Base-by-base conservation (phyloP, 2,329 filamentous ascomycete genomes). In the Kalmusia sp. region DNA sequence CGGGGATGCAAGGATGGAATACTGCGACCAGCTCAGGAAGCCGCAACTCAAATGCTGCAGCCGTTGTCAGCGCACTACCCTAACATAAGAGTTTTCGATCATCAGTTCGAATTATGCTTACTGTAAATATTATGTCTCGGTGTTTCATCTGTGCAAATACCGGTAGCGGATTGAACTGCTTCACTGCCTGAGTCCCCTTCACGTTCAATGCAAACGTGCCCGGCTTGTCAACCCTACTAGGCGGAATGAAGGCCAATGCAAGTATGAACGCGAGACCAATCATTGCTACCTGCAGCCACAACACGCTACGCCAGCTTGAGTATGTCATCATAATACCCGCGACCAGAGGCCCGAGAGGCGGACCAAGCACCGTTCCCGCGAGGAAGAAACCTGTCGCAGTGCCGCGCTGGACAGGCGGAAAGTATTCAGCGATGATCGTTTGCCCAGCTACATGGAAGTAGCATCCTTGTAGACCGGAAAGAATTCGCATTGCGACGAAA, bases 301-400 rank as follows among this genome's bases (percentile, higher is more conserved):
- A 67, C 9, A 76, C 67, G 6, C 57, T 55, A 25, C 67, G 55
- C 71, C 71, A 73, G 15, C 31, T 58, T 3, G 64, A 59, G 49
- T 64, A 72, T 2, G 68, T 67, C 2, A 67, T 61, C 33, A 74
- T 70, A 9, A 71, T 63, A 19, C 70, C 70, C 12, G 64, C 69
- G 8, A 38, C 51, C 31, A 65, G 62, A 7, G 70, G 70, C 1
- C 70, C 70, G 60, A 79, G 64, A 11, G 77, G 76, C 51, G 77
- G 76, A 0, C 78, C 78, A 43, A 70, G 64, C 8, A 79, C 75
- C 2, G 71, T 75, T 5, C 77, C 77, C 28, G 70, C 66, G 67
- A 79, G 74, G 49, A 79, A 77, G 55, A 75, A 77, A 0, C 76
- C 77, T 2, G 75, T 71, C 3, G 77, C 77, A 2, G 73, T 78